phyloP scores from a whole-genome alignment of 768 basidiomycete genomes.

The Pholiota conissans region DNA sequence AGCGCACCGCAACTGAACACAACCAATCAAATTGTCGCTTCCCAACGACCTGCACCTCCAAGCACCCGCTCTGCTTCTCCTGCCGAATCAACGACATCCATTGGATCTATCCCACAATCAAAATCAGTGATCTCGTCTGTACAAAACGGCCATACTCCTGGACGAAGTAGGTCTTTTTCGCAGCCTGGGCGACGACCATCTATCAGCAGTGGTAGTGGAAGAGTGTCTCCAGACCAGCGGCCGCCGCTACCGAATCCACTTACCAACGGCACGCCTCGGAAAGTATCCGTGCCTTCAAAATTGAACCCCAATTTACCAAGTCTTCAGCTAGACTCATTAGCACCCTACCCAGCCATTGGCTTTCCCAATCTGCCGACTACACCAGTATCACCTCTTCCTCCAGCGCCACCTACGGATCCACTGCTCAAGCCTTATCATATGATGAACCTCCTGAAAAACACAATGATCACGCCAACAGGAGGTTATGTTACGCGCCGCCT shows the following conservation, averaged over 20 bases:
- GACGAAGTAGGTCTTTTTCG: constrained; percentile 68
- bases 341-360: constrained; percentile 11
- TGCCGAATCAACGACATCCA: constrained; percentile 45
- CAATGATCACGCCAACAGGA: constrained; percentile 80
- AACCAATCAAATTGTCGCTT: constrained; percentile 64
- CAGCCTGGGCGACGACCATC: constrained; percentile 77
- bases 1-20: constrained; percentile 47
- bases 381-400: constrained; percentile 78
- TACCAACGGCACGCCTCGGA: constrained; percentile 47
- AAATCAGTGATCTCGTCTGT: constrained; percentile 37
- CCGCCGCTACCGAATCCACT: constrained; percentile 50
- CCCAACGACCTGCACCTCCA: constrained; percentile 64
- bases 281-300: constrained; percentile 63
- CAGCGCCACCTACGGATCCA: constrained; percentile 67
- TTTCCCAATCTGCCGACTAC: constrained; percentile 66
- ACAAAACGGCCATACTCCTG: constrained; percentile 38
- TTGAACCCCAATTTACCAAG: constrained; percentile 48
- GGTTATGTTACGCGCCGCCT: constrained; percentile 85
- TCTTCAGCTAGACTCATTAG: constrained; percentile 30
- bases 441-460: constrained; percentile 78
- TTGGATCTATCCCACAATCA: constrained; percentile 36
- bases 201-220: constrained; percentile 46
- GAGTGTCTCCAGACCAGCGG: constrained; percentile 52
- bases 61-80: constrained; percentile 54
- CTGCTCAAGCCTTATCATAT: constrained; percentile 87